Evolutionary conservation across 2,329 filamentous ascomycete species (phyloP).

Genomic region (Chrysoporthe deuterocubensis): DNA sequence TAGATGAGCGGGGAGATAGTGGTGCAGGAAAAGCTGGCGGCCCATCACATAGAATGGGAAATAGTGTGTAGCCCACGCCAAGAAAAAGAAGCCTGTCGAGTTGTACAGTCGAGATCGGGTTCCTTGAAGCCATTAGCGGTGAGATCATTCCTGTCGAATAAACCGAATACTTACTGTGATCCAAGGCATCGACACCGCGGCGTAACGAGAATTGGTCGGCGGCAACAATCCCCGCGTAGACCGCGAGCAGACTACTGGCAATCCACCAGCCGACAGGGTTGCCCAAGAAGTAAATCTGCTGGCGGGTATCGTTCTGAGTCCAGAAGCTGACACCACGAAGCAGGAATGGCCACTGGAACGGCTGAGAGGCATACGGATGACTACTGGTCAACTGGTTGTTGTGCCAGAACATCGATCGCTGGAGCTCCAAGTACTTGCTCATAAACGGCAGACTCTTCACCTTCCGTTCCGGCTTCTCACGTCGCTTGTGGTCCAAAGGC

Average conservation of each 20-base stretch:
- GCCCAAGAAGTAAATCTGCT: slow-evolving; percentile 98
- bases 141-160: background rate
- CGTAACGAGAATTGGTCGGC: slow-evolving; percentile 94
- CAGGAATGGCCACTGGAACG: slow-evolving; percentile 97
- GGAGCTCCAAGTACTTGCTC: slow-evolving; percentile 93
- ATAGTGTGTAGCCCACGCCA: slow-evolving; percentile 97
- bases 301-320: slow-evolving; percentile 92
- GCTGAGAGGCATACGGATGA: slow-evolving; percentile 93
- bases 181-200: slow-evolving; percentile 89
- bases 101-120: slow-evolving; percentile 95
- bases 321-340: slow-evolving; percentile 98
- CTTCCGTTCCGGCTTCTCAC: slow-evolving; percentile 75
- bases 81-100: slow-evolving; percentile 98
- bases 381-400: slow-evolving; percentile 98
- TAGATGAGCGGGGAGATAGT: slow-evolving; percentile 94
- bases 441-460: slow-evolving; percentile 87
- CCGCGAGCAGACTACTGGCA: slow-evolving; percentile 85
- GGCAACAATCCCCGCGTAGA: slow-evolving; percentile 88
- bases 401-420: slow-evolving; percentile 98
- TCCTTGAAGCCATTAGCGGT: slow-evolving; percentile 55
- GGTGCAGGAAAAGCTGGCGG: slow-evolving; percentile 95
- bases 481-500: slow-evolving; percentile 70
- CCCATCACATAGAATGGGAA: slow-evolving; percentile 98
- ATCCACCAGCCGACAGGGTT: slow-evolving; percentile 99
- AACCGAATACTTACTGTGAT: slow-evolving; percentile 73